Evolutionary conservation across 1,284 basidiomycete species (phyloP), one percentile per base, ranked within the genome.

Genomic region (Dichomitus squalens): DNA sequence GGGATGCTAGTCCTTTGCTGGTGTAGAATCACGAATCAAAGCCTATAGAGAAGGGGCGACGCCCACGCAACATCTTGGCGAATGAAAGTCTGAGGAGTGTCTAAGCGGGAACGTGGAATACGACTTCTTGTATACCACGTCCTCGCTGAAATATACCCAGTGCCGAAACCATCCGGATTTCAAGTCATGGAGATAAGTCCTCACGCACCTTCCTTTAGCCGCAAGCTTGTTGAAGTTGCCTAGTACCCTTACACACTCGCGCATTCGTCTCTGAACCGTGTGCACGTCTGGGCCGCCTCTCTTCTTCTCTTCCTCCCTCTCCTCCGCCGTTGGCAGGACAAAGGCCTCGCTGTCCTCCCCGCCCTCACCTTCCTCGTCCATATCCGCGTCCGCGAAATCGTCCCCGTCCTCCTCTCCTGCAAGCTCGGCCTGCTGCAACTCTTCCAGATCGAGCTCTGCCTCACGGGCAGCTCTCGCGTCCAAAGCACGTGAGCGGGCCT

Each of bases 241-340:
- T 39, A 98, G 80, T 23, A 96, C 85, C 48, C 87, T 84, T 11
- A 94, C 92, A 64, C 94, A 91, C 72, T 93, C 88, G 63, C 92
- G 83, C 85, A 99, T 95, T 55, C 96, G 83, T 66, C 85, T 81
- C 75, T 98, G 95, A 7, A 98, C 88, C 34, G 88, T 81, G 59
- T 93, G 86, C 49, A 98, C 81, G 64, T 96, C 90, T 5, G 88
- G 82, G 39, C 89, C 89, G 11, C 87, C 88, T 8, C 75, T 75
- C 59, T 82, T 83, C 71, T 87, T 86, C 74, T 95, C 93, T 59
- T 86, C 83, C 64, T 92, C 93, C 56, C 86, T 80, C 68, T 97
- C 93, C 64, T 90, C 88, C 1, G 87, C 78, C 1, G 93, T 93
- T 0, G 92, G 94, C 16, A 98, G 77, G 48, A 83, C 84, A 75